Evolutionary conservation across 2,329 filamentous ascomycete species (phyloP).

Genomic region (Rhytidhysteron rufulum): DNA sequence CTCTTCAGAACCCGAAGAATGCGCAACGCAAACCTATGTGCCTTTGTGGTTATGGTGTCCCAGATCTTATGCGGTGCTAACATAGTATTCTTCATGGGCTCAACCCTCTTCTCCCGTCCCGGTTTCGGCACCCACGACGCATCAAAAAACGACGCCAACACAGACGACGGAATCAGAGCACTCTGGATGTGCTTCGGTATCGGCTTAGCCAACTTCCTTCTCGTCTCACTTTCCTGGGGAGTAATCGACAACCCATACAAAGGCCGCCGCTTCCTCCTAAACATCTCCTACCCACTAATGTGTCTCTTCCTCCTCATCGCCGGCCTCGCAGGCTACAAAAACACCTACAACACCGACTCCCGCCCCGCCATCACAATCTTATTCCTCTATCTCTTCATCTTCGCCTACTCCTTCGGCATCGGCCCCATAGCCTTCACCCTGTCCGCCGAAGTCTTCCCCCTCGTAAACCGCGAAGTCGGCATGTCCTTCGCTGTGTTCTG

Average conservation of each 20-base stretch:
- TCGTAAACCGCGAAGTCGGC: constrained; percentile 1
- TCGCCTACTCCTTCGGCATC: not conserved
- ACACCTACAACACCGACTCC: not conserved
- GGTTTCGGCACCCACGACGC: not conserved
- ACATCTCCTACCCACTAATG: constrained; percentile 1
- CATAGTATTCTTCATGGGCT: not conserved
- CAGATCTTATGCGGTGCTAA: constrained; percentile 1
- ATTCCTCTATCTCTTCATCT: not conserved
- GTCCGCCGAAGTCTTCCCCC: not conserved
- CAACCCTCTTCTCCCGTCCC: not conserved
- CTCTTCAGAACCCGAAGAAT: not conserved
- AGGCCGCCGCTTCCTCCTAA: constrained; percentile 2
- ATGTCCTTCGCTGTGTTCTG: constrained; percentile 1
- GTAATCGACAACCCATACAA: not conserved
- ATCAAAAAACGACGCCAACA: not conserved
- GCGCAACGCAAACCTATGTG: not conserved
- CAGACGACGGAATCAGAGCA: not conserved
- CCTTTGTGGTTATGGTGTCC: constrained; percentile 1
- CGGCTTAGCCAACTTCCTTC: constrained; percentile 3
- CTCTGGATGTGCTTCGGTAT: constrained; percentile 1
- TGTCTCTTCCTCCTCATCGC: not conserved
- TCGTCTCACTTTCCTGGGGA: not conserved
- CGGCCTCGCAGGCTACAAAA: not conserved
- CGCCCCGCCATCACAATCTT: not conserved
- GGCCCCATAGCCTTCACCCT: constrained; percentile 1